Base-by-base conservation (phyloP, 2,329 filamentous ascomycete genomes). In the Beauveria asiatica region DNA sequence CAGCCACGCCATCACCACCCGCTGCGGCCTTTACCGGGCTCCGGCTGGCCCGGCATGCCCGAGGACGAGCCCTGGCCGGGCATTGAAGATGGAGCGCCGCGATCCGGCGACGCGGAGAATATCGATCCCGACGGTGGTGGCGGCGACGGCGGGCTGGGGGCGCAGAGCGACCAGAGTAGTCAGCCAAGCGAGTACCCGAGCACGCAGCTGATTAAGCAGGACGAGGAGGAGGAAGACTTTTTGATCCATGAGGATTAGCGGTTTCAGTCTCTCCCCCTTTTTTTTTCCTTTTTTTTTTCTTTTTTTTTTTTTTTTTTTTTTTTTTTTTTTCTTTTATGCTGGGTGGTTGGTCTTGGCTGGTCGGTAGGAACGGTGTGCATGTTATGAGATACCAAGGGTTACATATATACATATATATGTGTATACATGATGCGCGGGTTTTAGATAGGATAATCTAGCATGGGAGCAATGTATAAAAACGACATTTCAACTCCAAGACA, bases 41-140 rank as follows among this genome's bases (percentile, higher is more conserved):
- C 71, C 69, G 37, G 30, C 37, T 59, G 56, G 56, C 37, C 48
- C 10, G 56, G 56, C 61, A 64, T 74, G 25, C 80, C 80, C 1
- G 80, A 84, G 65, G 83, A 85, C 62, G 78, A 83, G 62, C 76
- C 77, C 2, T 83, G 81, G 80, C 79, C 76, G 0, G 82, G 82
- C 9, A 80, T 84, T 53, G 81, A 83, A 62, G 81, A 80, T 60
- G 25, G 48, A 10, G 48, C 37, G 13, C 56, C 27, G 13, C 76
- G 75, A 17, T 67, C 30, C 1, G 46, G 21, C 23, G 77, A 83
- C 55, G 75, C 73, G 2, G 82, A 84, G 65, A 83, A 83, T 60
- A 68, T 78, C 39, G 77, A 83, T 51, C 80, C 80, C 2, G 64
- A 66, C 9, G 65, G 64, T 19, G 65, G 64, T 1, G 21, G 10